Percentiles rank a stretch among this genome's conserved stretches.
Conservation (phyloP, 1,284 basidiomycete species). For the Heterobasidion irregulare region DNA sequence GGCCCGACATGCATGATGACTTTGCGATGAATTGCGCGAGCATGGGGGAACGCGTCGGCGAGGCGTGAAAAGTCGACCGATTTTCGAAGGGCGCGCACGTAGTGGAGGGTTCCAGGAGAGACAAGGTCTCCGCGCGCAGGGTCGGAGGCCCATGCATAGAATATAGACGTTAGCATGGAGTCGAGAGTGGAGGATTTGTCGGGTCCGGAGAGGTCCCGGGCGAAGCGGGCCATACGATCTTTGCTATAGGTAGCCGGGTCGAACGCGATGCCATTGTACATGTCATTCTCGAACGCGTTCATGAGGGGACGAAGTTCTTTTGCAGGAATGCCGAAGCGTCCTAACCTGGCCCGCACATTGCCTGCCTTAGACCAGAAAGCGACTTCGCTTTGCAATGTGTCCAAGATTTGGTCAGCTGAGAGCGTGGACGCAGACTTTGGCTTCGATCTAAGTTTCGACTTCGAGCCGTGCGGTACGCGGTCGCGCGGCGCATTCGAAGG, state of each 20-base stretch:
- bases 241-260: slow-evolving; percentile 27
- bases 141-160: slow-evolving; percentile 43
- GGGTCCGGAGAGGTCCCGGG: slow-evolving; percentile 15
- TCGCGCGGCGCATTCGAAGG: not conserved
- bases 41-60: slow-evolving; percentile 28
- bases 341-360: slow-evolving; percentile 24
- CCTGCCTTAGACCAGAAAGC: slow-evolving; percentile 19
- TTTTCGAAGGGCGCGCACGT: slow-evolving; percentile 18
- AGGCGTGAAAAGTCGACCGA: slow-evolving; percentile 27
- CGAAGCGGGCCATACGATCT: slow-evolving; percentile 19
- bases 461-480: too few species aligned
- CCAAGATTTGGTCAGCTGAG: not conserved
- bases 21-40: slow-evolving; percentile 50
- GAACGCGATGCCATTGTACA: slow-evolving; percentile 26
- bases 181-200: slow-evolving; percentile 19
- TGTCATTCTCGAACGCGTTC: slow-evolving; percentile 23
- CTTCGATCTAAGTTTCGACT: too few species aligned
- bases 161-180: slow-evolving; percentile 26
- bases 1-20: slow-evolving; percentile 96
- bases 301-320: slow-evolving; percentile 27
- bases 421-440: not conserved
- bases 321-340: slow-evolving; percentile 34
- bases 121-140: slow-evolving; percentile 20
- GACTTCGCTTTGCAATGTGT: slow-evolving; percentile 11
- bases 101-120: slow-evolving; percentile 21